phyloP scores from a whole-genome alignment of 2,329 filamentous ascomycete species.

The Pseudogymnoascus pannorum region DNA sequence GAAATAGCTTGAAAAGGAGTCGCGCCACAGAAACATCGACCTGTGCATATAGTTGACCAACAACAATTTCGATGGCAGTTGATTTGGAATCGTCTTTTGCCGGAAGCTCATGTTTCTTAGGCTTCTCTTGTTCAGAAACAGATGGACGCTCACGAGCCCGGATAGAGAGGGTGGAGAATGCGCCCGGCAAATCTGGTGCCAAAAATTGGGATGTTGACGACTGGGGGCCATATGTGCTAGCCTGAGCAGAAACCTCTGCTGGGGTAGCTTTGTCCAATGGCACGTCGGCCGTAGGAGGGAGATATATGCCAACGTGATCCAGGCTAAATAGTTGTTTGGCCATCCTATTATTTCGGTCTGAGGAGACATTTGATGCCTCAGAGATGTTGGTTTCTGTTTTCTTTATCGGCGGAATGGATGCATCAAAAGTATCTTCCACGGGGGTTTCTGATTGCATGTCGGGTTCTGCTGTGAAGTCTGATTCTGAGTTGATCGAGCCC shows the following conservation, averaged over 20 bases:
- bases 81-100: slow-evolving; percentile 13
- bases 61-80: slow-evolving; percentile 22
- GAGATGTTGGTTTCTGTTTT: slow-evolving; percentile 21
- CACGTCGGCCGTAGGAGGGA: slow-evolving; percentile 19
- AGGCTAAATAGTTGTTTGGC: slow-evolving; percentile 30
- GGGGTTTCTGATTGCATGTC: slow-evolving; percentile 10
- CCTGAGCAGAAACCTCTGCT: neutral
- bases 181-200: slow-evolving; percentile 50
- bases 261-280: slow-evolving; percentile 8
- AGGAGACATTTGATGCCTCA: slow-evolving; percentile 22
- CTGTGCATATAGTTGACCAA: slow-evolving; percentile 24
- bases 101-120: slow-evolving; percentile 9
- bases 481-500: neutral
- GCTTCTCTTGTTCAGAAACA: slow-evolving; percentile 13
- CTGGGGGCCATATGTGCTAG: slow-evolving; percentile 9
- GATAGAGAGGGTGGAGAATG: slow-evolving; percentile 45
- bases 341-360: slow-evolving; percentile 23
- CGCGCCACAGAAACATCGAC: slow-evolving; percentile 30
- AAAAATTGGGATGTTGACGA: slow-evolving; percentile 25
- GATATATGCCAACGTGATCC: slow-evolving; percentile 30
- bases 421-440: neutral
- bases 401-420: slow-evolving; percentile 14
- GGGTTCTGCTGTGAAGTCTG: slow-evolving; percentile 3
- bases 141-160: slow-evolving; percentile 14
- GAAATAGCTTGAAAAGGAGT: slow-evolving; percentile 25